phyloP scores from a whole-genome alignment of 179 eudicot species.

The Camellia oleifera region DNA sequence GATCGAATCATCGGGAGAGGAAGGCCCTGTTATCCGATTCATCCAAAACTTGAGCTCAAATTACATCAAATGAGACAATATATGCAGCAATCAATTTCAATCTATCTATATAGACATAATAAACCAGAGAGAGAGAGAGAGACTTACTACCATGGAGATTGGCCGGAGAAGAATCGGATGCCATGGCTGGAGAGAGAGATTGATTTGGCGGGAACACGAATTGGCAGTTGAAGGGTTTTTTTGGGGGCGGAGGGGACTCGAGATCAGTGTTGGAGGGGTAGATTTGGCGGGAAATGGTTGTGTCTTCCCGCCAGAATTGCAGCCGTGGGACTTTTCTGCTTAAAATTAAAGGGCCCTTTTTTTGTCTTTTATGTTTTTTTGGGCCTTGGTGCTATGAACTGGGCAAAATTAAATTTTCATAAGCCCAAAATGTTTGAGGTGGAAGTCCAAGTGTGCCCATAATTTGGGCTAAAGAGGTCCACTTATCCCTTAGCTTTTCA shows the following conservation, averaged over 20 bases:
- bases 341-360: too few species aligned
- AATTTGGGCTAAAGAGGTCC: too few species aligned
- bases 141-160: conserved; percentile 45
- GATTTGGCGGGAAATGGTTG: conserved; percentile 14
- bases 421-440: too few species aligned
- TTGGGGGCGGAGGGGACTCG: not conserved
- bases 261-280: not conserved
- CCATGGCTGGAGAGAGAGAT: conserved; percentile 37
- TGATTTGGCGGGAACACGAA: conserved; percentile 1
- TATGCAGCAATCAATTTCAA: not conserved
- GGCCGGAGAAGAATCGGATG: conserved; percentile 72
- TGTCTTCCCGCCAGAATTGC: conserved; percentile 9
- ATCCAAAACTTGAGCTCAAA: not conserved
- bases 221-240: not conserved
- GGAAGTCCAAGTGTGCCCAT: too few species aligned
- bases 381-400: too few species aligned
- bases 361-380: too few species aligned
- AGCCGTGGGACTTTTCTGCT: too few species aligned
- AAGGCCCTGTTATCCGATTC: conserved; percentile 49
- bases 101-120: not conserved
- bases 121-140: not conserved
- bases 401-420: too few species aligned
- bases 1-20: conserved; percentile 66
- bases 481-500: too few species aligned
- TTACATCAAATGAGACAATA: not conserved